Base-by-base conservation (phyloP, 2,329 filamentous ascomycete species). In the Alternaria sp. region DNA sequence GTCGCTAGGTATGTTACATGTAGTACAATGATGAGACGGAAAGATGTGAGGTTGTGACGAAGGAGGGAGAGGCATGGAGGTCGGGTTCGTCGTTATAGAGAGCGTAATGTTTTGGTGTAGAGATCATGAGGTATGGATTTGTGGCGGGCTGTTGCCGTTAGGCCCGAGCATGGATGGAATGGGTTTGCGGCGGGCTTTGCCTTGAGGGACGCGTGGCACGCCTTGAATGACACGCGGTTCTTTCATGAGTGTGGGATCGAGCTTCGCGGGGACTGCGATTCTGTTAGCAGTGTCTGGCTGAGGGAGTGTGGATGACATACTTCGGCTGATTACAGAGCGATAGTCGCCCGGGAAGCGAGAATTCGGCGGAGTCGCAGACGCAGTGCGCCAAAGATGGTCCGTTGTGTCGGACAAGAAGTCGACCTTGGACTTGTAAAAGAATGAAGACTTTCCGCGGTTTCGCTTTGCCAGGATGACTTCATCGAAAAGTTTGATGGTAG, bases 141-240 rank as follows among this genome's bases (percentile, higher is more conserved):
- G 65, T 11, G 74, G 55, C 11, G 30, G 55, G 49, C 41, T 50
- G 20, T 62, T 68, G 20, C 72, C 71, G 56, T 75, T 76, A 12
- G 76, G 76, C 23, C 78, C 78, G 23, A 80, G 70, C 78, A 80
- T 78, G 11, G 77, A 79, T 9, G 84, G 83, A 51, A 85, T 83
- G 3, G 84, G 83, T 71, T 85, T 86, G 37, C 84, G 77, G 58
- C 82, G 81, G 23, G 84, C 82, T 68, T 84, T 81, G n/a, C 78
- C 78, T 63, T 80, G 79, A 55, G 85, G 84, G 15, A 88, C 83
- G 61, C 87, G 82, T 26, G 94, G 94, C n/a, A 94, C 89, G 37
- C 94, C 94, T 78, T 97, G 93, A 43, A 97, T 95, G 66, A 92
- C 89, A 61, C 94, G 88, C 28, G 94, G 94, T 80, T 97, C 94